Base-by-base conservation (phyloP, 176 grass and related monocot genomes). In the Eragrostis nindensis region DNA sequence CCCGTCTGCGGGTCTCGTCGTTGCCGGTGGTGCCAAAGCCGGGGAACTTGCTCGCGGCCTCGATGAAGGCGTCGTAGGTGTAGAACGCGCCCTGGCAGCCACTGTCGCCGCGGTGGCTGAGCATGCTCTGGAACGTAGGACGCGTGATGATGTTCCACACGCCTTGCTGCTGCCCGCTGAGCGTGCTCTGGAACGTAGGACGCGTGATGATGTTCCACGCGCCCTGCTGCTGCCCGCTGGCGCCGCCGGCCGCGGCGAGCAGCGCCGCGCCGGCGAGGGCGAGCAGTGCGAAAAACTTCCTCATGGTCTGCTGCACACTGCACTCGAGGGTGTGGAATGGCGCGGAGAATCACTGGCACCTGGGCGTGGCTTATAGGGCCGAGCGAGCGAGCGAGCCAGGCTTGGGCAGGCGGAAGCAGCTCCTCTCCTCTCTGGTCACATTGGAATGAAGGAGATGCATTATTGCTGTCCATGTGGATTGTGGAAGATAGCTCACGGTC, bases 71-170 rank as follows among this genome's bases (percentile, higher is more conserved):
- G 24, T 68, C 47, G 25, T 87, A 82, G 46, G 85, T 82, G 71
- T 82, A 82, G 78, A 87, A 87, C 3, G 63, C 76, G 61, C 78
- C 71, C 46, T 70, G 3, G 75, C 78, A 62, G 39, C n/a, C 22
- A 39, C 22, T 24, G 61, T 78, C 76, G 27, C 76, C 3, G 76
- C 76, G 76, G 76, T 66, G 76, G 29, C 61, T 50, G 3, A 78
- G 76, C 76, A 78, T 78, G 26, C 44, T 78, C 61, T 66, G 1
- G 76, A 66, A 66, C 76, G 52, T 5, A 3, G 11, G 16, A 11
- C 9, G 29, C 5, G 70, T 73, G 73, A 76, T 76, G 44, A 78
- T 77, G n/a, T n/a, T n/a, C n/a, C n/a, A n/a, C n/a, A n/a, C n/a
- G n/a, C n/a, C n/a, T n/a, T n/a, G n/a, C n/a, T n/a, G n/a, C n/a